Evolutionary conservation across 176 grass and related monocot species (phyloP).

Genomic region (Lolium rigidum): DNA sequence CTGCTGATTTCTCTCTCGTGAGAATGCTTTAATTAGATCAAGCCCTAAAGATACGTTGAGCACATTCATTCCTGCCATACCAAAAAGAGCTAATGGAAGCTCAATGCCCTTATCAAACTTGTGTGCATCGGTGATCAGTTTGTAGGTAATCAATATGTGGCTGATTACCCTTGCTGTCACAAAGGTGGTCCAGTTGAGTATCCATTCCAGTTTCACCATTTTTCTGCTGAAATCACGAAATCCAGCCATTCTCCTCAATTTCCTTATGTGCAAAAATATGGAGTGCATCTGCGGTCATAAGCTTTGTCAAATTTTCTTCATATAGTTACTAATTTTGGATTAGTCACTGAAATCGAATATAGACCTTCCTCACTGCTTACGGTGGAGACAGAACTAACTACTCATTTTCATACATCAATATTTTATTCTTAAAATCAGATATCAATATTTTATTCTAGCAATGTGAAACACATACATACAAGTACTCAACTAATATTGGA

Average conservation of each 20-base stretch:
- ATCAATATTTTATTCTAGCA: constrained; percentile 29
- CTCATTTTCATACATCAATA: constrained; percentile 4
- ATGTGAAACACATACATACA: neutral
- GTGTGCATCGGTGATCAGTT: constrained; percentile 72
- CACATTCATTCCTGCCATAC: constrained; percentile 95
- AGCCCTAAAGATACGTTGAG: constrained; percentile 83
- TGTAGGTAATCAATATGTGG: constrained; percentile 86
- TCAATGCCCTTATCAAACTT: constrained; percentile 86
- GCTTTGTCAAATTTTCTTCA: constrained; percentile 8
- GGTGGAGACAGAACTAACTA: neutral
- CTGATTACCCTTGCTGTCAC: constrained; percentile 65
- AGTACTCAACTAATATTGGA: constrained; percentile 14
- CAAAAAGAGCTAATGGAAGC: constrained; percentile 85
- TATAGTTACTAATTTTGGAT: constrained; percentile 19
- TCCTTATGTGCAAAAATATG: constrained; percentile 86
- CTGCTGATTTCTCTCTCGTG: constrained; percentile 69
- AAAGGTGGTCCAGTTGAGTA: constrained; percentile 85
- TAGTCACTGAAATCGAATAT: neutral
- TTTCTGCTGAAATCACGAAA: constrained; percentile 59
- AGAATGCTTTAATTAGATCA: constrained; percentile 76
- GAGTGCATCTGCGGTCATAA: constrained; percentile 79
- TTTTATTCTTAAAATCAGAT: constrained; percentile 21
- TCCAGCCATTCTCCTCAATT: constrained; percentile 88
- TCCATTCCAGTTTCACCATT: constrained; percentile 85
- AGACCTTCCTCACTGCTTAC: neutral